Evolutionary conservation across 192 early-diverging fungal species (phyloP).

Genomic region (Thamnidium elegans): DNA sequence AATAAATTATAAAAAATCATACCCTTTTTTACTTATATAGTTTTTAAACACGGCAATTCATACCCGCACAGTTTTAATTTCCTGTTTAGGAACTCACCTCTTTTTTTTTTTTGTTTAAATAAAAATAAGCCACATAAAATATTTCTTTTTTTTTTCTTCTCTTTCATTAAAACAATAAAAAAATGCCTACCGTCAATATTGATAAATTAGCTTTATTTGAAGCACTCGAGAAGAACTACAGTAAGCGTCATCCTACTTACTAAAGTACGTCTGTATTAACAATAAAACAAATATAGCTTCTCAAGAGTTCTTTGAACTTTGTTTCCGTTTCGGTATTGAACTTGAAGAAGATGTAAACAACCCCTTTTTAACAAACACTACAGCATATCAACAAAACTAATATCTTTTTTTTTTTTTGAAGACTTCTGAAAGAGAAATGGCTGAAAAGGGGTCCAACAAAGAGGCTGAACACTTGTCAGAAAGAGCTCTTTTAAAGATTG

Average conservation of each 20-base stretch:
- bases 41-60: too few species aligned
- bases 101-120: not conserved
- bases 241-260: slow-evolving; percentile 41
- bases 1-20: too few species aligned
- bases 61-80: too few species aligned
- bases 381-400: not conserved
- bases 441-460: slow-evolving; percentile 59
- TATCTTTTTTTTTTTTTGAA: slow-evolving; percentile 22
- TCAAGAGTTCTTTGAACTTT: slow-evolving; percentile 94
- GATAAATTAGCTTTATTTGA: slow-evolving; percentile 86
- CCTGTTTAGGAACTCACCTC: not conserved
- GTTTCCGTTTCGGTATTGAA: slow-evolving; percentile 99
- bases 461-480: slow-evolving; percentile 63
- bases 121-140: not conserved
- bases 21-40: too few species aligned
- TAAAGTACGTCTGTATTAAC: not conserved
- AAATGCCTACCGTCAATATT: slow-evolving; percentile 95
- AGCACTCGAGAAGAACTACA: slow-evolving; percentile 75
- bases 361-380: not conserved
- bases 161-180: slow-evolving; percentile 4
- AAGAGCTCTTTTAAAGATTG: slow-evolving; percentile 87
- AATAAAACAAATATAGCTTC: slow-evolving; percentile 42
- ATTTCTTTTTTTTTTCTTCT: slow-evolving; percentile 1
- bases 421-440: slow-evolving; percentile 82
- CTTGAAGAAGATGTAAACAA: slow-evolving; percentile 88